Base-by-base conservation (phyloP, 805 yeast genomes). In the Spathaspora boniae region DNA sequence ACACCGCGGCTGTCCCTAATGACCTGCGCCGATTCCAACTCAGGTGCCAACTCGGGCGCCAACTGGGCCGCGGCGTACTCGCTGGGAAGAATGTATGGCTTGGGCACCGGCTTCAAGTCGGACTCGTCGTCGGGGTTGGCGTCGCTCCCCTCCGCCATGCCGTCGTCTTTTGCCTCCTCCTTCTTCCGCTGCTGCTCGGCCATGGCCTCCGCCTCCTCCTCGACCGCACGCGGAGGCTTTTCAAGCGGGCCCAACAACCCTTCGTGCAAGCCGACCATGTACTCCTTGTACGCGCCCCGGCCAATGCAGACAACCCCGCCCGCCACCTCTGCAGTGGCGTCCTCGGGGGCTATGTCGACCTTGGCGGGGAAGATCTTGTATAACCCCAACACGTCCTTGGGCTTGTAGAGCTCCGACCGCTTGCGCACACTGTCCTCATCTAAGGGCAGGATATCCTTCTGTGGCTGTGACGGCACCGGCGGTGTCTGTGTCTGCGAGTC, bases 241-340 rank as follows among this genome's bases (percentile, higher is more conserved):
- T 66, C 87, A 40, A 91, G 64, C 2, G 98, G 98, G 0, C 98
- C 98, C 30, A 93, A 60, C 54, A 93, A 70, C 5, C 98, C 98
- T 64, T 93, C 98, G 48, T 93, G 96, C 8, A 93, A 56, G 7
- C 99, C 99, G 29, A 74, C 72, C 35, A 93, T 56, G 54, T 87
- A 93, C 67, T 93, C 99, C 57, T 91, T 91, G 57, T 76, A 93
- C 0, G 97, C 91, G 38, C 98, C 98, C 56, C 99, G 74, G 4
- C 99, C 99, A 17, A 93, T 64, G 54, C 96, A 86, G 15, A 93
- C 73, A 9, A 88, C 82, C 29, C 98, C 98, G 17, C 97, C 97
- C 6, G 80, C 74, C 9, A 54, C 53, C 3, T 76, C 72, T 21
- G 68, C 67, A 2, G 26, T 25, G 4, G 61, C 68, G 21, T 67